phyloP scores from a whole-genome alignment of 257 asterid genomes.

The Petunia secreta region DNA sequence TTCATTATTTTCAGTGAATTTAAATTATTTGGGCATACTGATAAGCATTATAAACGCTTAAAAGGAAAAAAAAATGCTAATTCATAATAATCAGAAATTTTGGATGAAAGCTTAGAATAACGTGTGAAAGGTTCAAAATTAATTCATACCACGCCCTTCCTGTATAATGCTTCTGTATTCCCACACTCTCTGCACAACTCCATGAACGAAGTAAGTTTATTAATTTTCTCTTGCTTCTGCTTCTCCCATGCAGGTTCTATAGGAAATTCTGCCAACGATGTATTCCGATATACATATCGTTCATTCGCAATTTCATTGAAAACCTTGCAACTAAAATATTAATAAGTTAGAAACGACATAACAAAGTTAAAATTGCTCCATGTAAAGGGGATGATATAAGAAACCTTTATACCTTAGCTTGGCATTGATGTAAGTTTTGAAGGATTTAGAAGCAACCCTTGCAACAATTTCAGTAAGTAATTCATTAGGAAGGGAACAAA shows the following conservation, averaged over 20 bases:
- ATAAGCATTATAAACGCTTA: not conserved
- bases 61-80: not conserved
- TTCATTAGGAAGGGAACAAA: slow-evolving; percentile 9
- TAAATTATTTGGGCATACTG: not conserved
- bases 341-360: not conserved
- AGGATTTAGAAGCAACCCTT: not conserved
- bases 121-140: not conserved
- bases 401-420: not conserved
- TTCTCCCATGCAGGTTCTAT: not conserved
- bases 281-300: not conserved
- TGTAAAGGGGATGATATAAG: no score
- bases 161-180: slow-evolving; percentile 19
- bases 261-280: not conserved
- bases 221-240: not conserved
- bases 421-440: not conserved
- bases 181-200: not conserved
- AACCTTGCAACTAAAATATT: slow-evolving; percentile 13
- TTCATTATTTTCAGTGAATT: no score
- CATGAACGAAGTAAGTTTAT: not conserved
- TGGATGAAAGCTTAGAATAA: not conserved
- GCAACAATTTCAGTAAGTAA: not conserved
- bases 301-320: not conserved
- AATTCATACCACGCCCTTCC: slow-evolving; percentile 4
- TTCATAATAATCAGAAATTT: not conserved
- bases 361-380: not conserved